A percentile compares a stretch with the other conserved stretches of the same genome.
phyloP scores from a whole-genome alignment of 768 basidiomycete species.

The Podaxis carcinomalis region DNA sequence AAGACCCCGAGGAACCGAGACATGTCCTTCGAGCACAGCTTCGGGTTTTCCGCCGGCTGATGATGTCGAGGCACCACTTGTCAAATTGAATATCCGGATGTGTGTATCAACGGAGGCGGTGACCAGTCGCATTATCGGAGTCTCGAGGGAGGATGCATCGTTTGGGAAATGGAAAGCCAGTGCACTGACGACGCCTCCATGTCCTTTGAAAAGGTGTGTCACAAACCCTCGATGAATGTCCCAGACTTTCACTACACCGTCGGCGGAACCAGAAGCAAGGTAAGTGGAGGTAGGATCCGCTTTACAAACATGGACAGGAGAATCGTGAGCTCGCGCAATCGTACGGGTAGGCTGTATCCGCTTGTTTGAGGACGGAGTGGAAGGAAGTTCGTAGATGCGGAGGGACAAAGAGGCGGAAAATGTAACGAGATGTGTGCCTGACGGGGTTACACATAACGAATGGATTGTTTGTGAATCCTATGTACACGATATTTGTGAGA shows the following conservation, averaged over 20 bases:
- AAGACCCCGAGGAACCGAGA: constrained; percentile 88
- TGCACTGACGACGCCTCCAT: constrained; percentile 96
- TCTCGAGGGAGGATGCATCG: constrained; percentile 46
- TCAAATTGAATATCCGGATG: constrained; percentile 89
- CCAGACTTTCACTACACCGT: constrained; percentile 97
- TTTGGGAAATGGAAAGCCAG: constrained; percentile 78
- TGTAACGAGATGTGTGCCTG: constrained; percentile 67
- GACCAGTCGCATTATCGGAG: constrained; percentile 69
- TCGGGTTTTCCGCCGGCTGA: constrained; percentile 59
- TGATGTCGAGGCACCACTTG: constrained; percentile 53
- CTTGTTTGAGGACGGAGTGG: constrained; percentile 34
- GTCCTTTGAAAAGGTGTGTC: constrained; percentile 94
- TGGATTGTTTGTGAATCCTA: constrained; percentile 86
- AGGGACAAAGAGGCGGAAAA: constrained; percentile 82
- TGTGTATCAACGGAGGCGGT: constrained; percentile 91
- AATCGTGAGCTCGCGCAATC: constrained; percentile 83
- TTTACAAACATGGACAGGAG: constrained; percentile 88
- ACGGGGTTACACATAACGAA: constrained; percentile 77
- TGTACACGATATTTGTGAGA: constrained; percentile 1
- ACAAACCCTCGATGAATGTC: constrained; percentile 82
- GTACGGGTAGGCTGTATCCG: constrained; percentile 67
- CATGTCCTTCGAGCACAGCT: constrained; percentile 90
- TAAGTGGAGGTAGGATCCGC: constrained; percentile 84
- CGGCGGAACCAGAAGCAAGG: constrained; percentile 93
- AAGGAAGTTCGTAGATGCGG: constrained; percentile 78